These are phyloP conservation scores for Flaveria ramosissima DNA, from an alignment of 129 eudicot species.

Conservation along the genomic window DNA sequence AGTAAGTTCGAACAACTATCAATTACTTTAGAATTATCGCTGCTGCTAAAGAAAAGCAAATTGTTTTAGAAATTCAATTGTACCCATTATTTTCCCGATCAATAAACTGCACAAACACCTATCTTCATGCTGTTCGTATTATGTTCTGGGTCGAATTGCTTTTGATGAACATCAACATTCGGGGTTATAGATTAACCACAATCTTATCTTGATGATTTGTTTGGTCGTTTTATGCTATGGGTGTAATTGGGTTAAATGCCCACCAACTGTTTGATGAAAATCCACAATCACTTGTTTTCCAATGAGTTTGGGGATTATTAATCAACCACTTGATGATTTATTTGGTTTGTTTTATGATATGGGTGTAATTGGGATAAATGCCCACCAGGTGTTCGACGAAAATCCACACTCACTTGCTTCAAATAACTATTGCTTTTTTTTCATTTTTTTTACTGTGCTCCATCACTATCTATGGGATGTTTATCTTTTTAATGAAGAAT, in stretches of 20 bases:
- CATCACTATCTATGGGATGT: neutral
- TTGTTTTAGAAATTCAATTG: neutral
- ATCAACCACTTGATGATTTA: neutral
- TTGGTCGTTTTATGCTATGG: conserved; percentile 10
- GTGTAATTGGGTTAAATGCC: conserved; percentile 19
- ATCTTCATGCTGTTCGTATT: conserved; percentile 12
- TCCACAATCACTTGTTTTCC: conserved; percentile 11
- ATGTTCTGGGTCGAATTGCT: conserved; percentile 15
- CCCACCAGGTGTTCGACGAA: conserved; percentile 25
- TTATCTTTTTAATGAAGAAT: neutral
- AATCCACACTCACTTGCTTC: conserved; percentile 19
- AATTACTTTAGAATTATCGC: neutral
- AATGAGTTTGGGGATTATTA: neutral
- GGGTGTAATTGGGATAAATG: conserved; percentile 18
- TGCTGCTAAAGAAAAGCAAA: neutral
- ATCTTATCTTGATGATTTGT: neutral
- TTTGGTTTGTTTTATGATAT: conserved; percentile 10
- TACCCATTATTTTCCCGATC: neutral
- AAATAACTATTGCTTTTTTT: neutral
- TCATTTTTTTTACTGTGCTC: neutral
- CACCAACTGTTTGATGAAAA: conserved; percentile 26
- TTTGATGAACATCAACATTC: conserved; percentile 13
- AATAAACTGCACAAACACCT: neutral
- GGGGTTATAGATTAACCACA: neutral
- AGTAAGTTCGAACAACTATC: neutral